A percentile compares a stretch with the other conserved stretches of the same genome.
Evolutionary conservation across 202 grass and related monocot genomes (phyloP).

Genomic region (Panicum virgatum): DNA sequence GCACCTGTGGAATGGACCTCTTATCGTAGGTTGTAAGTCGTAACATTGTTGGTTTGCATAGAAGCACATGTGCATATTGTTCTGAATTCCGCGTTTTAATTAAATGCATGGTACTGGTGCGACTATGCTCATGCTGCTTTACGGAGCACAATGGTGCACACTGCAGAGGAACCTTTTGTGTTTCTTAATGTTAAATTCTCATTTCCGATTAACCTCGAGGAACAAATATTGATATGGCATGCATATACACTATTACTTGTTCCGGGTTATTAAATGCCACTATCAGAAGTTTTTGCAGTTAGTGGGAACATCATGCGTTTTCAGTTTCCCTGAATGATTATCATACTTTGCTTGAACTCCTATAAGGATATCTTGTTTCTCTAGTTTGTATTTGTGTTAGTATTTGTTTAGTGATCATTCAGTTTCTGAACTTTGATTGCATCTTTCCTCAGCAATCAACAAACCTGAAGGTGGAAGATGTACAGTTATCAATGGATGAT

Average conservation of each 20-base stretch:
- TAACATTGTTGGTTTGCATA: not conserved
- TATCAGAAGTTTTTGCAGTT: not conserved
- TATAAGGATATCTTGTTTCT: not conserved
- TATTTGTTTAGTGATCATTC: constrained; percentile 15
- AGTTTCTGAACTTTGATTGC: constrained; percentile 11
- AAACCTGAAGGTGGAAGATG: constrained; percentile 74
- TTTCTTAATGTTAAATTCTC: not conserved
- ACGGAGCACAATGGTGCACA: not conserved
- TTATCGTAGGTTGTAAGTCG: not conserved
- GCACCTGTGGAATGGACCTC: not conserved
- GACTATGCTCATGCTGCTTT: not conserved
- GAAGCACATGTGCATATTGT: not conserved
- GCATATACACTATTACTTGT: not conserved
- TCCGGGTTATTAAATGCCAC: not conserved
- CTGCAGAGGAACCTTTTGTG: not conserved
- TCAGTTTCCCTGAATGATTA: not conserved
- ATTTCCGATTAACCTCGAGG: not conserved
- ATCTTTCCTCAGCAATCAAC: constrained; percentile 46
- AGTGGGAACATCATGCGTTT: not conserved
- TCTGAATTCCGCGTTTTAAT: not conserved
- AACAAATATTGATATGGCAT: not conserved
- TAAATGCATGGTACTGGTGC: not conserved
- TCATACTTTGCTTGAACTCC: not conserved
- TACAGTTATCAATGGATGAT: constrained; percentile 82
- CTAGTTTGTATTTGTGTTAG: constrained; percentile 1